Conservation (phyloP, 2,329 filamentous ascomycete genomes). For the Talaromyces pinophilus region DNA sequence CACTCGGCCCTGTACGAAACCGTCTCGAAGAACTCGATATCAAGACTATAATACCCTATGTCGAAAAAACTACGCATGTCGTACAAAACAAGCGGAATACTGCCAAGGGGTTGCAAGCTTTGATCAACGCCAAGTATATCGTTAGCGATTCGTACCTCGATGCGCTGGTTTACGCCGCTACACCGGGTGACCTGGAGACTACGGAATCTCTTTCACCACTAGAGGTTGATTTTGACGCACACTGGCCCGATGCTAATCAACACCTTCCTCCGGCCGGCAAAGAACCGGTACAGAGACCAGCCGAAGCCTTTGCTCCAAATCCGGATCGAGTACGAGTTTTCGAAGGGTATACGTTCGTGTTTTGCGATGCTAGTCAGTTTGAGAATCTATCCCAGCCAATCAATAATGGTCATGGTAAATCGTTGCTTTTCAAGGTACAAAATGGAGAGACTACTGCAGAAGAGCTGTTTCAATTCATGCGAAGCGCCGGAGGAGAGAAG, state of each 20-base stretch:
- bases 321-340: constrained; percentile 69
- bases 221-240: constrained; percentile 74
- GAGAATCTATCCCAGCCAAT: constrained; percentile 74
- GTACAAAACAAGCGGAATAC: constrained; percentile 89
- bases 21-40: constrained; percentile 83
- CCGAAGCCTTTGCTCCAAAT: constrained; percentile 72
- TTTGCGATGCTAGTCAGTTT: constrained; percentile 74
- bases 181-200: constrained; percentile 52
- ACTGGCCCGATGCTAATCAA: constrained; percentile 74
- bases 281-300: constrained; percentile 70
- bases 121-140: constrained; percentile 78
- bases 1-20: constrained; percentile 62
- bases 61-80: constrained; percentile 78
- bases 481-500: constrained; percentile 72
- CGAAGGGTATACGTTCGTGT: constrained; percentile 83
- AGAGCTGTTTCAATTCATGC: constrained; percentile 77
- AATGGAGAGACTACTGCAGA: constrained; percentile 66
- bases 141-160: constrained; percentile 74
- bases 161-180: constrained; percentile 65
- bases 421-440: constrained; percentile 64
- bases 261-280: constrained; percentile 73
- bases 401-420: constrained; percentile 79
- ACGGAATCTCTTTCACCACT: constrained; percentile 59
- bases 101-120: constrained; percentile 78
- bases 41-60: constrained; percentile 76